Evolutionary conservation across 176 grass and related monocot genomes (phyloP), one percentile per base, ranked within the genome.

Genomic region (Miscanthus lutarioriparius): DNA sequence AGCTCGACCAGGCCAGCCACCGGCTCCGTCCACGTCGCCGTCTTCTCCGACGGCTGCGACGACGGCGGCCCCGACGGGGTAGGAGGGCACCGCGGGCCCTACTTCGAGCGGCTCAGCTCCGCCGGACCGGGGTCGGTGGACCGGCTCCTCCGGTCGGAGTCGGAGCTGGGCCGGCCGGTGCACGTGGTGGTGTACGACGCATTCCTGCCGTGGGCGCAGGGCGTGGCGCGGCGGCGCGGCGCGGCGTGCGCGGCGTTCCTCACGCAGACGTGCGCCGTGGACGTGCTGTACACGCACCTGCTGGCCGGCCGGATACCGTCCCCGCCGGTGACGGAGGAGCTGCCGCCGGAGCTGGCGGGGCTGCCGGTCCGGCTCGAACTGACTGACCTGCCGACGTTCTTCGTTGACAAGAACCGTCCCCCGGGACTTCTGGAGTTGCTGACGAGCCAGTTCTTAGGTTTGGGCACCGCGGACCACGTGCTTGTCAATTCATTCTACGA

Each of bases 401-500:
- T 84, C 80, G 45, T 54, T 9, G 83, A 56, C 8, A 16, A 36
- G 9, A 35, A 4, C 27, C 43, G 14, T 1, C 64, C 82, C 62
- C 26, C 76, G 0, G 54, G 44, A 2, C 77, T 83, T 36, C 74
- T 85, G 10, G 81, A 89, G 30, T 5, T 94, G 70, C 56, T 94
- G 30, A 22, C 81, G 64, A 80, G 67, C 0, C 95, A 97, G 84
- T 94, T 86, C 82, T 22, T 82, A 20, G 79, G 79, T 3, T 67
- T 92, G 54, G 56, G 80, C 47, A 83, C 79, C 27, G 91, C 48
- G 38, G 92, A 94, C 73, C 77, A 92, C 45, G 88, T 94, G 14
- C 79, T 97, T 15, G 59, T 97, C 43, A 94, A 97, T 38, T 94
- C 92, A n/a, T 90, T 90, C 85, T 72, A 89, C 11, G 94, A 97